Base-by-base conservation (phyloP, 1,139 yeast genomes). In the Maudiozyma humilis region DNA sequence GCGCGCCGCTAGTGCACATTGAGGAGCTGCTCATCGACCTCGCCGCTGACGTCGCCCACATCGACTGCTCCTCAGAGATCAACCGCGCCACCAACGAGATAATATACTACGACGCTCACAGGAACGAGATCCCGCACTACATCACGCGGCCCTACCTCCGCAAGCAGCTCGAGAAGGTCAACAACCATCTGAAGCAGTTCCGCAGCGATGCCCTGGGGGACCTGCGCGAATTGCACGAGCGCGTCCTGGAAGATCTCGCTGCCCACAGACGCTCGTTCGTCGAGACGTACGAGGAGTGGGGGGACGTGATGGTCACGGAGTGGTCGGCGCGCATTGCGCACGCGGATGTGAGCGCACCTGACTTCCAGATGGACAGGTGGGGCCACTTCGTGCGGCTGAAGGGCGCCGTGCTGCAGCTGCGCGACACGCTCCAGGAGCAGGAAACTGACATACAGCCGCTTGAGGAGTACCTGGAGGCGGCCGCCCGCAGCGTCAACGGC, bases 261-360 rank as follows among this genome's bases (percentile, higher is more conserved):
- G 70, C 5, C 14, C 17, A 23, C 18, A 33, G 33, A n/a, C 15
- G 74, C 45, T 70, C 71, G 33, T 71, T 79, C 25, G 68, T 82
- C 46, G 88, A 82, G 51, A 72, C 79, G 1, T 71, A 79, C 56
- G 87, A 82, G 56, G 81, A 82, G 46, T 82, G 81, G 67, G 78
- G 81, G n/a, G 88, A 82, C 43, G 72, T 75, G 4, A 70, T 83
- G 15, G 69, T 81, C 44, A 71, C 67, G 47, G 86, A 79, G 50
- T 81, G 70, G 64, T 65, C 70, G 16, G 61, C 62, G 42, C 57
- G 65, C 45, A 60, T 64, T 66, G 62, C 64, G 12, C 53, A 53
- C 39, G 47, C 55, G 5, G 65, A 60, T 34, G 52, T 56, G n/a
- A 51, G 32, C 37, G 14, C 25, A 1, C 46, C 38, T 46, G 45